Conservation (phyloP, 2,329 filamentous ascomycete genomes). For the Paecilomyces niveus region DNA sequence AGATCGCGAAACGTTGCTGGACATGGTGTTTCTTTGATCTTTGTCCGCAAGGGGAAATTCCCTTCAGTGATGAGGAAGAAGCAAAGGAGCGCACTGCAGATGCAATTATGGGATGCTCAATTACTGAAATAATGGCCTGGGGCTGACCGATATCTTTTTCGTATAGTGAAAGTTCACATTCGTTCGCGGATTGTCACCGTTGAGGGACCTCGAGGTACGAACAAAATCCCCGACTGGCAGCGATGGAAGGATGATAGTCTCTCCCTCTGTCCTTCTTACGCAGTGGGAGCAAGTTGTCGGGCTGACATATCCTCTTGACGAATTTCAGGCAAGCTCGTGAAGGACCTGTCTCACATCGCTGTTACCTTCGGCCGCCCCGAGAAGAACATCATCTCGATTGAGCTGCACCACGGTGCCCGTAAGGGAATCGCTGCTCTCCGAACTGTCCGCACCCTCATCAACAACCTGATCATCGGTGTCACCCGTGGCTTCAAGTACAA, state of each 20-base stretch:
- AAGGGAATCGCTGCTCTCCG: constrained; percentile 98
- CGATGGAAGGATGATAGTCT: constrained; percentile 8
- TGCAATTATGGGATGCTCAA: constrained; percentile 10
- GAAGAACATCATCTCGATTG: constrained; percentile 85
- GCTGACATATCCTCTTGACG: constrained; percentile 14
- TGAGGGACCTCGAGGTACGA: constrained; percentile 84
- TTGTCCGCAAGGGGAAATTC: background rate
- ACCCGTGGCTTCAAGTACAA: constrained; percentile 99
- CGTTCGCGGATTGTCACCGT: constrained; percentile 95
- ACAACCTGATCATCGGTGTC: constrained; percentile 97
- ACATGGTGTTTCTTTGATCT: background rate
- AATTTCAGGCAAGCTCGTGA: constrained; percentile 75
- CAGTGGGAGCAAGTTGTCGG: constrained; percentile 2
- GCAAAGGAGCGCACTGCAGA: background rate
- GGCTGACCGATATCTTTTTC: constrained; percentile 21
- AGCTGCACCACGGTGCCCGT: constrained; percentile 96
- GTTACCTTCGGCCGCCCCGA: constrained; percentile 89
- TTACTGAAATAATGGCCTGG: constrained; percentile 6
- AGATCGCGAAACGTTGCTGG: background rate
- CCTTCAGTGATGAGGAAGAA: background rate
- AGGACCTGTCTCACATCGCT: constrained; percentile 93
- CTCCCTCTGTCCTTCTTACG: constrained; percentile 5
- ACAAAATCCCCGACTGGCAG: constrained; percentile 10
- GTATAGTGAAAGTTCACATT: constrained; percentile 91
- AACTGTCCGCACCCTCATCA: constrained; percentile 95